Evolutionary conservation across 208 protist species (phyloP), one percentile per base, ranked within the genome.

Genomic region (Strigomonas culicis): DNA sequence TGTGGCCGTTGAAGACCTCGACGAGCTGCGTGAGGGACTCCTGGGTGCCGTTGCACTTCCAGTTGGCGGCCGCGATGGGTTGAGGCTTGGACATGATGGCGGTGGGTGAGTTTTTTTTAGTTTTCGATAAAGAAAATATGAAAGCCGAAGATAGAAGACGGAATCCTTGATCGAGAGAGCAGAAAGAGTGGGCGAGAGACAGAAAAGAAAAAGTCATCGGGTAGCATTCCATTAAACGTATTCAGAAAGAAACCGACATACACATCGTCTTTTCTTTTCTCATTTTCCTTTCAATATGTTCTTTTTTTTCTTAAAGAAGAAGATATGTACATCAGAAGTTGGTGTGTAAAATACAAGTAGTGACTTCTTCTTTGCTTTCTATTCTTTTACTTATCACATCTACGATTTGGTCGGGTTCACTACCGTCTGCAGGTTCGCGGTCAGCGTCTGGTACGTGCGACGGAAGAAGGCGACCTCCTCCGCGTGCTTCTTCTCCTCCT

Each of bases 401-500:
- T 65, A 94, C 6, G 69, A 75, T 71, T 92, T 95, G 15, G 82
- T 87, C 2, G 88, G 83, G 66, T 95, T 95, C 56, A 93, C 79
- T 3, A 97, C 79, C 1, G 89, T 95, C 74, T 97, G 89, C 59
- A 97, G 68, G 49, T 97, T 93, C 10, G 90, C 80, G 36, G 97
- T 98, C 55, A 98, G 92, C 52, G 97, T 97, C 63, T 96, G 84
- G 69, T 98, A 98, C 8, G 95, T 97, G 39, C 86, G 80, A 28
- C 96, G 95, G 71, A 99, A 97, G 84, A 98, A 98, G 41, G 80
- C 80, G 15, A 99, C 88, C 66, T 99, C 98, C 65, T 99, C 98
- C 11, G 84, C 82, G 77, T 99, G 97, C 64, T 98, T 98, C 68
- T 92, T 94, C 68, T 97, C 88, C 66, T 97, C 96, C 55, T 75